Evolutionary conservation across 352 stramenopile species (phyloP).

Genomic region (Pythium plurisporium): DNA sequence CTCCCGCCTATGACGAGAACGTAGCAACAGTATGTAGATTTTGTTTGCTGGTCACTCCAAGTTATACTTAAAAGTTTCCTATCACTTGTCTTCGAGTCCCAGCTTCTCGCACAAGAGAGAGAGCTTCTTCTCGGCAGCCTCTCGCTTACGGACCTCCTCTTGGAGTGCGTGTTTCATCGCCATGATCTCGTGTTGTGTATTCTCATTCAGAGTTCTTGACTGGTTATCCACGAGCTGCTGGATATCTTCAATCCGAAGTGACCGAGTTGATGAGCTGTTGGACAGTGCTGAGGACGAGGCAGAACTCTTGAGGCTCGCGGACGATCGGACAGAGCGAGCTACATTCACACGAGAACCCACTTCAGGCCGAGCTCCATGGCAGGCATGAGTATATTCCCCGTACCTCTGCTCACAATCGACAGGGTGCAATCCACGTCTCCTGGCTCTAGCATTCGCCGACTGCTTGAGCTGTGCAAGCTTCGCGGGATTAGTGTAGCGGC

Average conservation of each 20-base stretch:
- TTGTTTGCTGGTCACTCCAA: no score
- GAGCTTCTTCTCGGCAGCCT: slow-evolving; percentile 37
- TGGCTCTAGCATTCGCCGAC: not conserved
- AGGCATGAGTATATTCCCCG: no score
- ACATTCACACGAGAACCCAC: no score
- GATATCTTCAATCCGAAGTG: slow-evolving; percentile 30
- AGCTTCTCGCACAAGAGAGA: slow-evolving; percentile 44
- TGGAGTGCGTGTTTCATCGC: slow-evolving; percentile 24
- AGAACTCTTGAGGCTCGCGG: slow-evolving; percentile 6
- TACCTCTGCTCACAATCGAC: slow-evolving; percentile 10
- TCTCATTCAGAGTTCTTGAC: slow-evolving; percentile 26
- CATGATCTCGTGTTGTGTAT: slow-evolving; percentile 27
- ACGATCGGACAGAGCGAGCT: not conserved
- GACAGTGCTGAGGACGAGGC: slow-evolving; percentile 21
- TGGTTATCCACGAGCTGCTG: slow-evolving; percentile 37
- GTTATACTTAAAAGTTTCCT: not conserved
- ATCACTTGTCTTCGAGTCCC: slow-evolving; percentile 22
- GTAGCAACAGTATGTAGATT: no score
- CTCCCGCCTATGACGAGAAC: no score
- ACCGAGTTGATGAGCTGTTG: slow-evolving; percentile 9
- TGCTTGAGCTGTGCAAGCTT: slow-evolving; percentile 2
- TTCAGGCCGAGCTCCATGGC: no score
- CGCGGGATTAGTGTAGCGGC: not conserved
- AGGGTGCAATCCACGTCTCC: not conserved
- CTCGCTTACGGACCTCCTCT: slow-evolving; percentile 32